A percentile compares a stretch with the other conserved stretches of the same genome.
Evolutionary conservation across 305 asterid species (phyloP).

Genomic region (Petunia hybrid): DNA sequence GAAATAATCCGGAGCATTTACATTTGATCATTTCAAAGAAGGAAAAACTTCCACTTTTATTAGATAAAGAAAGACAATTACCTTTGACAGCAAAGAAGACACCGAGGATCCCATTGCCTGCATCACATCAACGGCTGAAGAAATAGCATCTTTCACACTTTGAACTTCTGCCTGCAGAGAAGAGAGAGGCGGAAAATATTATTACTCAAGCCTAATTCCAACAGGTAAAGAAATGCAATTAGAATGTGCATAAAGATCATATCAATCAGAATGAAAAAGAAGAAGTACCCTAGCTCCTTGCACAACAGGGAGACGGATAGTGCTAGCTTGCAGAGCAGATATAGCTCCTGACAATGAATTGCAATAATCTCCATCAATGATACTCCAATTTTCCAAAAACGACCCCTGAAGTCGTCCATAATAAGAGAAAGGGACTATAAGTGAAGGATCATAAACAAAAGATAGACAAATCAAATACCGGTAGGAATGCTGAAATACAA

Average conservation of each 20-base stretch:
- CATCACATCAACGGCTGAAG: constrained; percentile 67
- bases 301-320: constrained; percentile 61
- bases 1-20: background rate
- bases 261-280: background rate
- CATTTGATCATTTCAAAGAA: background rate
- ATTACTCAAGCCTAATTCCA: constrained; percentile 11
- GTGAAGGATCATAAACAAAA: constrained; percentile 18
- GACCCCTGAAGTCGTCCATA: constrained; percentile 52
- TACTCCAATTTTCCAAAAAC: constrained; percentile 59
- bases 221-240: background rate
- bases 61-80: constrained; percentile 17
- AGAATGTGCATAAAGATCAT: background rate
- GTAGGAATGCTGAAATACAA: background rate
- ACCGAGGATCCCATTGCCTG: constrained; percentile 70
- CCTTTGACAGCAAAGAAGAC: constrained; percentile 56
- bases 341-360: constrained; percentile 59
- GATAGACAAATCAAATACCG: constrained; percentile 14
- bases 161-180: constrained; percentile 61
- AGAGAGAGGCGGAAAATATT: constrained; percentile 19
- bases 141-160: constrained; percentile 60
- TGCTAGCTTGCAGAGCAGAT: constrained; percentile 62
- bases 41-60: background rate
- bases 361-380: constrained; percentile 51
- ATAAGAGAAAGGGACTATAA: constrained; percentile 25
- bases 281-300: constrained; percentile 60